Percentiles rank a stretch among this genome's conserved stretches.
phyloP scores from a whole-genome alignment of 768 basidiomycete species.

The Rhodosporidiobolus odoratus region DNA sequence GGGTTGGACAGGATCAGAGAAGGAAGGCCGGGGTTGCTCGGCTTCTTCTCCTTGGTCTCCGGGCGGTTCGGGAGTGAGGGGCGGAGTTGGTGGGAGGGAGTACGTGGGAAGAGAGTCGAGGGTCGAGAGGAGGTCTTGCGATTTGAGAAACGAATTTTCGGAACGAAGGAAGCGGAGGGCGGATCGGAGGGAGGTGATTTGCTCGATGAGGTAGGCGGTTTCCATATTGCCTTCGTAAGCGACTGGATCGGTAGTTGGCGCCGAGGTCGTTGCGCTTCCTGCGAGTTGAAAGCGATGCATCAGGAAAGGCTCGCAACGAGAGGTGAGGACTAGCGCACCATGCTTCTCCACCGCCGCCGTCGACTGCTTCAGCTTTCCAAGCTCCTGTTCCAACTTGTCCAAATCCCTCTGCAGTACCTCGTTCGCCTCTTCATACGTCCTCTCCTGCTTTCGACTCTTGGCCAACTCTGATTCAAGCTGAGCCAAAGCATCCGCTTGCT shows the following conservation, averaged over 20 bases:
- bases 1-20: constrained; percentile 37
- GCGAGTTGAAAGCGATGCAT: neutral
- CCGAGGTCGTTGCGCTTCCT: constrained; percentile 52
- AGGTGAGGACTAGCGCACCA: constrained; percentile 51
- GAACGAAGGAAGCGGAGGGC: constrained; percentile 86
- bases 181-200: constrained; percentile 86
- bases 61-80: constrained; percentile 55
- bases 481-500: constrained; percentile 66
- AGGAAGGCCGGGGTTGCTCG: neutral
- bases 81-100: constrained; percentile 60
- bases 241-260: constrained; percentile 58
- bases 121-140: constrained; percentile 79
- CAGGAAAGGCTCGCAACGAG: neutral
- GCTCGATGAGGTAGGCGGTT: constrained; percentile 75
- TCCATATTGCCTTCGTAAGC: constrained; percentile 75
- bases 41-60: constrained; percentile 21
- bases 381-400: constrained; percentile 80
- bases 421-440: constrained; percentile 85
- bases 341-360: constrained; percentile 61
- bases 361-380: constrained; percentile 69
- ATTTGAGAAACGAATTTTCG: constrained; percentile 89
- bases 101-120: constrained; percentile 68
- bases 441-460: constrained; percentile 80
- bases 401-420: constrained; percentile 86
- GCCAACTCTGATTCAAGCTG: constrained; percentile 74